Evolutionary conservation across 805 yeast genomes (phyloP).

Genomic region (Candida koratica): DNA sequence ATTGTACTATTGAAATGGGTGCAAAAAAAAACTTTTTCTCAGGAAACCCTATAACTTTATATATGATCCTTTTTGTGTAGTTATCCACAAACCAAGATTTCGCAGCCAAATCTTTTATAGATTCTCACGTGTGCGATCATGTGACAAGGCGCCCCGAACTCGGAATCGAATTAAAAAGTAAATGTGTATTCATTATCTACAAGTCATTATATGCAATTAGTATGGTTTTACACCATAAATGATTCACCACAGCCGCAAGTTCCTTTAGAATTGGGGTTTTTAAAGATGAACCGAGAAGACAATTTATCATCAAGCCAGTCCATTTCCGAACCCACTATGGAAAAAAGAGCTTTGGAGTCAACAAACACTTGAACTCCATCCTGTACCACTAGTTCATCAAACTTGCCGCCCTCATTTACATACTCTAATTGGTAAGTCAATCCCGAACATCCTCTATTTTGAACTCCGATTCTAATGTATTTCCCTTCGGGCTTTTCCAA

Average conservation of each 20-base stretch:
- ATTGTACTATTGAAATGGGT: background rate
- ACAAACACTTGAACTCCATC: constrained; percentile 90
- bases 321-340: constrained; percentile 96
- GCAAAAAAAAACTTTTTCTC: background rate
- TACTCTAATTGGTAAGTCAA: constrained; percentile 87
- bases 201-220: constrained; percentile 7
- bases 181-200: constrained; percentile 10
- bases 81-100: constrained; percentile 5
- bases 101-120: constrained; percentile 7
- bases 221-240: constrained; percentile 72
- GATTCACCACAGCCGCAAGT: constrained; percentile 99
- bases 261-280: constrained; percentile 95
- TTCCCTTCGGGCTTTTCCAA: constrained; percentile 82
- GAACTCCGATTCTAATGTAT: constrained; percentile 88
- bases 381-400: constrained; percentile 89
- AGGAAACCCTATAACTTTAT: background rate
- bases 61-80: constrained; percentile 1
- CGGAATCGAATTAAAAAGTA: too few relatives aligned
- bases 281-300: constrained; percentile 83
- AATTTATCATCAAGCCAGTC: constrained; percentile 96
- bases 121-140: background rate
- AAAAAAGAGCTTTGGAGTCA: constrained; percentile 93
- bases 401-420: constrained; percentile 86
- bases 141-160: constrained; percentile 1
- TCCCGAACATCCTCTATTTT: constrained; percentile 96